Evolutionary conservation across 169 alveolate species (phyloP).

Genomic region (Babesia sp.): DNA sequence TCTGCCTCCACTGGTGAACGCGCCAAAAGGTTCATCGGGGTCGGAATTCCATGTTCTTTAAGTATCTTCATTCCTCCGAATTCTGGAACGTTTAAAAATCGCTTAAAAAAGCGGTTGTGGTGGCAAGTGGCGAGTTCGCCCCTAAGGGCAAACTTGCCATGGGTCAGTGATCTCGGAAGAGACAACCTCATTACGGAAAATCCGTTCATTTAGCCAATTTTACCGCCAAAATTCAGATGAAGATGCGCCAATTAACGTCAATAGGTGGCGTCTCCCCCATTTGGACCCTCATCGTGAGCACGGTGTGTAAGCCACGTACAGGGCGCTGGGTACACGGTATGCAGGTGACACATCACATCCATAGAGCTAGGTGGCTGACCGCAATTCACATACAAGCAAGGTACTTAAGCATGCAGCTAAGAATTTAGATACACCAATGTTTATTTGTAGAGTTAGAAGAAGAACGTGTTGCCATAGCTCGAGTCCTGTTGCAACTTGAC

Average conservation of each 20-base stretch:
- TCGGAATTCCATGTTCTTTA: conserved; percentile 70
- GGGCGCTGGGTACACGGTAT: not conserved
- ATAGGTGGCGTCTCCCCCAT: conserved; percentile 2
- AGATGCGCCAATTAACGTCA: not conserved
- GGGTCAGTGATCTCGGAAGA: conserved; percentile 1
- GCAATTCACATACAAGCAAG: not conserved
- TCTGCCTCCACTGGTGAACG: conserved; percentile 78
- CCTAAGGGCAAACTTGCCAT: conserved; percentile 17
- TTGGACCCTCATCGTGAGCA: not conserved
- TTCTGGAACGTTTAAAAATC: conserved; percentile 76
- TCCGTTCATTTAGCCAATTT: not conserved
- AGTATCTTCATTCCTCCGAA: conserved; percentile 72
- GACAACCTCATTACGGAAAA: not conserved
- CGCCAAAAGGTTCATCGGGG: conserved; percentile 75
- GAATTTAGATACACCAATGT: too few relatives aligned
- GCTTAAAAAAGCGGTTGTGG: conserved; percentile 10
- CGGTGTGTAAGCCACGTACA: not conserved
- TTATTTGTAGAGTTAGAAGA: too few relatives aligned
- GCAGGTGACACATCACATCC: not conserved
- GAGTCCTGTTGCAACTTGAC: conserved; percentile 33
- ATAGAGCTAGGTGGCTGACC: not conserved
- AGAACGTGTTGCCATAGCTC: conserved; percentile 14
- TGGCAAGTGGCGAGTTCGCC: conserved; percentile 2
- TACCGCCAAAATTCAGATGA: not conserved
- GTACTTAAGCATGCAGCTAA: not conserved